Conservation (phyloP, 2,329 filamentous ascomycete genomes). For the Colletotrichum tropicicola region DNA sequence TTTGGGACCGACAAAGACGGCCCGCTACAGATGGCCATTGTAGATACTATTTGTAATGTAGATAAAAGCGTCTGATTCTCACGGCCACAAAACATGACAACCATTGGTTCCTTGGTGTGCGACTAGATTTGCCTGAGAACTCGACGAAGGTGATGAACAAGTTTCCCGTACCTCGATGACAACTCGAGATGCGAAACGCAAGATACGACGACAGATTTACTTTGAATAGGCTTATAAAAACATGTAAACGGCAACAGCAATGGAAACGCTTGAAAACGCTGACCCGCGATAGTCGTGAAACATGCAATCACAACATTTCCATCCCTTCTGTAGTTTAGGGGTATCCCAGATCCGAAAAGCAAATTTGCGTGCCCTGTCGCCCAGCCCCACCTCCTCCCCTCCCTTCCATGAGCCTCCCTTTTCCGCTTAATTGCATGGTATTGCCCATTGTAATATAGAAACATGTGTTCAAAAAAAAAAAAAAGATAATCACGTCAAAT, state of each 20-base stretch:
- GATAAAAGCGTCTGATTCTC: constrained; percentile 27
- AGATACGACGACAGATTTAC: not conserved
- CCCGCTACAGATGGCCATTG: constrained; percentile 22
- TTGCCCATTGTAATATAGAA: not conserved
- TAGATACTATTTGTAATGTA: constrained; percentile 27
- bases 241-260: too few species aligned
- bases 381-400: not conserved
- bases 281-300: too few species aligned
- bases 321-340: not conserved
- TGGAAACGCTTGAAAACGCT: too few species aligned
- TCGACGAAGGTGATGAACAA: not conserved
- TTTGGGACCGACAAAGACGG: constrained; percentile 26
- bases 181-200: not conserved
- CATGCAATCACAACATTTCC: too few species aligned
- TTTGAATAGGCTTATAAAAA: not conserved
- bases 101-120: not conserved
- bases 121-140: not conserved
- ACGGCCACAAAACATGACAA: not conserved
- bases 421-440: not conserved
- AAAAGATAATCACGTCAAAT: not conserved
- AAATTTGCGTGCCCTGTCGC: not conserved
- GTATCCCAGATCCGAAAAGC: constrained; percentile 2
- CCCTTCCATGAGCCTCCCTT: not conserved
- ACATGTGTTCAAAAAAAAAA: not conserved
- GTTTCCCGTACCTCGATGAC: not conserved